A percentile compares a stretch with the other conserved stretches of the same genome.
Evolutionary conservation across 805 yeast species (phyloP).

Genomic region (Cyberlindnera misumaiensis): DNA sequence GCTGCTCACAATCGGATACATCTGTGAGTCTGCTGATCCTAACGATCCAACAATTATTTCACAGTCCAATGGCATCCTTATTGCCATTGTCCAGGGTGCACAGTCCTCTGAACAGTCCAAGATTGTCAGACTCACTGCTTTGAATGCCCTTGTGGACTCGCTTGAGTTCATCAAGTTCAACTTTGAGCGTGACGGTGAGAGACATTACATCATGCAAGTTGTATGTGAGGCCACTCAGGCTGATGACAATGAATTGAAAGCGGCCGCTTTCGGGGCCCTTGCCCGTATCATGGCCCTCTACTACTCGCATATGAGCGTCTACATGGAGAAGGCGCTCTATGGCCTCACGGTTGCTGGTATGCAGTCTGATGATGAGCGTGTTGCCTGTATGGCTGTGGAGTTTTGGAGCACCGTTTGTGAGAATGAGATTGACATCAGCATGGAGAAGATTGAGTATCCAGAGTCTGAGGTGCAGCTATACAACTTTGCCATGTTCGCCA

Average conservation of each 20-base stretch:
- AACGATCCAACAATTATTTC: conserved; percentile 59
- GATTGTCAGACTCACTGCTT: conserved; percentile 79
- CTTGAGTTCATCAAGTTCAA: conserved; percentile 82
- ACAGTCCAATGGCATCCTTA: conserved; percentile 86
- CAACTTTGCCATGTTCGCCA: conserved; percentile 81
- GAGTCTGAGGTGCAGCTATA: conserved; percentile 47
- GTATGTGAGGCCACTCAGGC: conserved; percentile 99
- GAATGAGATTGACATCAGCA: conserved; percentile 79
- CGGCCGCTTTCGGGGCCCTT: conserved; percentile 92
- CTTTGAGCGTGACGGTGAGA: conserved; percentile 89
- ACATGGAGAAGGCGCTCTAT: conserved; percentile 95
- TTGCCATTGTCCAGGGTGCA: conserved; percentile 96
- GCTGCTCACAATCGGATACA: conserved; percentile 84
- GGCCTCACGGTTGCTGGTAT: conserved; percentile 87
- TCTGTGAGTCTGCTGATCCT: conserved; percentile 93
- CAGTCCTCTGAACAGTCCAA: conserved; percentile 71
- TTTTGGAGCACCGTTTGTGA: conserved; percentile 99
- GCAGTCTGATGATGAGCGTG: conserved; percentile 76
- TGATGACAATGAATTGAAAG: conserved; percentile 71
- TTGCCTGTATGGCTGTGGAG: conserved; percentile 97
- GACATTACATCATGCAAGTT: conserved; percentile 96
- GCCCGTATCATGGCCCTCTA: conserved; percentile 87
- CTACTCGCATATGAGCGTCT: conserved; percentile 83
- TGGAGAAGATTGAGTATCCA: conserved; percentile 57
- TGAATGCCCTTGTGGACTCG: conserved; percentile 86